Evolutionary conservation across 345 rosid genomes (phyloP).

Genomic region (Sonneratia caseolaris): DNA sequence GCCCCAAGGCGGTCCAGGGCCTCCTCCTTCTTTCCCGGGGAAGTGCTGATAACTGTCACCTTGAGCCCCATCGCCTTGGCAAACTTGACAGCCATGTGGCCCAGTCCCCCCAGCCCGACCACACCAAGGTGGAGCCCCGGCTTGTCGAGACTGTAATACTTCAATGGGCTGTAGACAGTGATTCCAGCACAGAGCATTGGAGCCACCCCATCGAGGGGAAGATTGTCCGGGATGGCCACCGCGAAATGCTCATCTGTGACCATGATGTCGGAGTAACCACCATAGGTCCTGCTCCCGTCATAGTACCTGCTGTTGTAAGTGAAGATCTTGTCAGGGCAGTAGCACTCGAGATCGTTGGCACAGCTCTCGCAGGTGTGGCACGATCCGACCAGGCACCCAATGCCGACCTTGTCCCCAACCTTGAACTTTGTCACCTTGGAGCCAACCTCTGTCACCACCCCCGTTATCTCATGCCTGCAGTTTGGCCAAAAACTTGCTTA

Average conservation of each 20-base stretch:
- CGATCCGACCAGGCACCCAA: constrained; percentile 27
- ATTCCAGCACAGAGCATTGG: constrained; percentile 61
- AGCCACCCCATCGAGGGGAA: constrained; percentile 46
- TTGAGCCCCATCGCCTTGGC: constrained; percentile 40
- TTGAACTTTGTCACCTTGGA: constrained; percentile 24
- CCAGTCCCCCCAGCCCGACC: constrained; percentile 49
- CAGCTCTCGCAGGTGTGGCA: constrained; percentile 15
- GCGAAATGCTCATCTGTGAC: constrained; percentile 38
- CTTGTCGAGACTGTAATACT: constrained; percentile 27
- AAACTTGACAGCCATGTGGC: constrained; percentile 42
- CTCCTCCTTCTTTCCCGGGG: constrained; percentile 30
- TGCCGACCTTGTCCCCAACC: constrained; percentile 31
- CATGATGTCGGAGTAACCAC: constrained; percentile 37
- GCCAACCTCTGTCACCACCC: constrained; percentile 28
- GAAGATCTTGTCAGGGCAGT: constrained; percentile 5
- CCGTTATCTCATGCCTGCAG: constrained; percentile 30
- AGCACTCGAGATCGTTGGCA: constrained; percentile 9
- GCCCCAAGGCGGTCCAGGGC: constrained; percentile 35
- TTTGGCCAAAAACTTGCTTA: neutral
- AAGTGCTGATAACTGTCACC: constrained; percentile 41
- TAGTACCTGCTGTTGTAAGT: constrained; percentile 6
- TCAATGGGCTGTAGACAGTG: constrained; percentile 64
- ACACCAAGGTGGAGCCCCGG: constrained; percentile 28
- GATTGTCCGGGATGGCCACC: constrained; percentile 32
- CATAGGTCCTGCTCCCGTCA: constrained; percentile 20